A percentile compares a stretch with the other conserved stretches of the same genome.
phyloP scores from a whole-genome alignment of 257 asterid species.

The Jacaranda copaia region DNA sequence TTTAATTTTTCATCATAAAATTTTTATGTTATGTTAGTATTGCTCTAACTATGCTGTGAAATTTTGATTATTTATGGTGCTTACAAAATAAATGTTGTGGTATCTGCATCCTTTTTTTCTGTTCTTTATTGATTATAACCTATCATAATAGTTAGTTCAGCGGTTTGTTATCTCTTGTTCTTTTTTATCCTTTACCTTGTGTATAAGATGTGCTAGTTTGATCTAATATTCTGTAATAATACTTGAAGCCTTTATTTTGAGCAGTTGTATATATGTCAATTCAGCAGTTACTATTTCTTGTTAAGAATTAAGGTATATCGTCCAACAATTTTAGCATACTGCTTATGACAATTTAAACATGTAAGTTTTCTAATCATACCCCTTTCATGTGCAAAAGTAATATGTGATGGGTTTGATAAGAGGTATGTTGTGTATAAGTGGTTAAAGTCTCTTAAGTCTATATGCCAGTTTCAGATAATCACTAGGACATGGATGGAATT shows the following conservation, averaged over 20 bases:
- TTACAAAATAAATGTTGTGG: background rate
- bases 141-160: background rate
- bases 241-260: constrained; percentile 5
- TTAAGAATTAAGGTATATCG: background rate
- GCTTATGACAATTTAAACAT: background rate
- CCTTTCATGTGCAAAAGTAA: no score
- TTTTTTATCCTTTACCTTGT: background rate
- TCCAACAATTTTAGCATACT: background rate
- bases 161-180: no score
- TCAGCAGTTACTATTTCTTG: background rate
- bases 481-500: background rate
- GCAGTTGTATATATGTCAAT: constrained; percentile 14
- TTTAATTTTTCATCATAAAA: constrained; percentile 11
- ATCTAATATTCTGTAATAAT: constrained; percentile 4
- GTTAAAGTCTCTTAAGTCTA: no score
- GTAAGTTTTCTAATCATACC: background rate
- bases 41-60: constrained; percentile 11
- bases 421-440: no score
- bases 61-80: background rate
- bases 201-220: background rate
- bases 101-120: constrained; percentile 8
- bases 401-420: no score
- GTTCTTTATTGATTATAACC: background rate
- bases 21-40: background rate
- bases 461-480: background rate